Evolutionary conservation across 2,329 filamentous ascomycete species (phyloP).

Genomic region (Paracoccidioides lutzii): DNA sequence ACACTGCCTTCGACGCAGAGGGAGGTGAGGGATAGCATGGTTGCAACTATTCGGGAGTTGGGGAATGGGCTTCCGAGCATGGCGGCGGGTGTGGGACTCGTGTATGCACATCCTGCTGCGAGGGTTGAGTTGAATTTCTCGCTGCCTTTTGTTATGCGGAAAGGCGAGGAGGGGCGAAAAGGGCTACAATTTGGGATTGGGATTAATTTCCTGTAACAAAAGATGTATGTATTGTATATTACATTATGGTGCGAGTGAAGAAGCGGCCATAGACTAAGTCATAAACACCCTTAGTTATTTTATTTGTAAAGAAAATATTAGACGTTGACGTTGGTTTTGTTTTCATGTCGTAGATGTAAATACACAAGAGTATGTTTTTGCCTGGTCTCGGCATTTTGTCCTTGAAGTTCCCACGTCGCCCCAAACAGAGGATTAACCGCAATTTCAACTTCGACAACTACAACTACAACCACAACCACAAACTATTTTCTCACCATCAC

Average conservation of each 20-base stretch:
- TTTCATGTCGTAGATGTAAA: too few relatives aligned
- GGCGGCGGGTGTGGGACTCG: constrained; percentile 75
- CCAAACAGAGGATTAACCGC: neutral
- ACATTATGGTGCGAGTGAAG: too few relatives aligned
- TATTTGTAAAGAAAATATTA: too few relatives aligned
- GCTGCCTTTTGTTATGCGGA: constrained; percentile 66
- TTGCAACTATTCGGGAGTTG: constrained; percentile 55
- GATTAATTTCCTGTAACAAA: constrained; percentile 72
- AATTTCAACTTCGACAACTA: neutral
- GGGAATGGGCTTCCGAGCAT: constrained; percentile 66
- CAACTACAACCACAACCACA: neutral
- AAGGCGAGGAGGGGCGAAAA: constrained; percentile 78
- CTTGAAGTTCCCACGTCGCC: neutral
- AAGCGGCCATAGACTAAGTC: too few relatives aligned
- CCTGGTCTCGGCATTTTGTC: neutral
- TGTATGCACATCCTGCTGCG: constrained; percentile 89
- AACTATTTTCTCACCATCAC: too few relatives aligned
- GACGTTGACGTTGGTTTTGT: too few relatives aligned
- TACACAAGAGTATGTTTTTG: neutral
- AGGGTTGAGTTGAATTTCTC: constrained; percentile 95
- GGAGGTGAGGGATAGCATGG: constrained; percentile 33
- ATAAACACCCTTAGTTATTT: too few relatives aligned
- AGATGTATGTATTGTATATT: constrained; percentile 4
- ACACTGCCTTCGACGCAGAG: constrained; percentile 36
- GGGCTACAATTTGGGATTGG: constrained; percentile 92